Evolutionary conservation across 257 asterid species (phyloP).

Genomic region (Solanum gandarillasii): DNA sequence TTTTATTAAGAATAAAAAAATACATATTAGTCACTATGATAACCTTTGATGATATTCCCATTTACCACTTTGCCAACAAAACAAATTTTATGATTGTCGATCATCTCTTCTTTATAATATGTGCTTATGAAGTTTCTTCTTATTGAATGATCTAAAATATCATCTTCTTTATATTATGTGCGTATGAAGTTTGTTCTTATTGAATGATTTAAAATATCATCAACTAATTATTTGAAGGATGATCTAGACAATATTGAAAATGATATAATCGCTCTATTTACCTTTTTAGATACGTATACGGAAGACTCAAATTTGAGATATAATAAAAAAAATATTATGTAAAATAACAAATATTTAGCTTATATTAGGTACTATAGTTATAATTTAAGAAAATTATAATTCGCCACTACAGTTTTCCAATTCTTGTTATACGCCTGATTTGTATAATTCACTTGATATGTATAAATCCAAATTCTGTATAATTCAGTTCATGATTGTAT

Average conservation of each 20-base stretch:
- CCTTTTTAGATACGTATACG: neutral
- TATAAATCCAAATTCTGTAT: too few species aligned
- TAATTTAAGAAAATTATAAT: too few species aligned
- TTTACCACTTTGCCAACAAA: neutral
- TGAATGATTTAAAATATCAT: neutral
- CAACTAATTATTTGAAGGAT: neutral
- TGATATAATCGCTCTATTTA: neutral
- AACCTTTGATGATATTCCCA: neutral
- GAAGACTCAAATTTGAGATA: neutral
- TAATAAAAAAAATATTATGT: neutral
- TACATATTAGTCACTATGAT: neutral
- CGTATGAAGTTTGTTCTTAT: neutral
- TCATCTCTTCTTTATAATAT: neutral
- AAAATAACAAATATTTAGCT: too few species aligned
- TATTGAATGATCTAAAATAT: neutral
- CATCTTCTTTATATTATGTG: neutral
- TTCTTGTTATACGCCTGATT: too few species aligned
- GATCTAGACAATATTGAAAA: neutral
- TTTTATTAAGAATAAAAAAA: neutral
- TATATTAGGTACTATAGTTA: too few species aligned
- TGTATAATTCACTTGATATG: too few species aligned
- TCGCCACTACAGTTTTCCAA: accelerated
- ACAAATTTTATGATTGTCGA: neutral
- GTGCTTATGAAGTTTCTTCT: neutral
- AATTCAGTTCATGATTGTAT: too few species aligned